phyloP scores from a whole-genome alignment of 345 rosid genomes.

The Firmiana major region DNA sequence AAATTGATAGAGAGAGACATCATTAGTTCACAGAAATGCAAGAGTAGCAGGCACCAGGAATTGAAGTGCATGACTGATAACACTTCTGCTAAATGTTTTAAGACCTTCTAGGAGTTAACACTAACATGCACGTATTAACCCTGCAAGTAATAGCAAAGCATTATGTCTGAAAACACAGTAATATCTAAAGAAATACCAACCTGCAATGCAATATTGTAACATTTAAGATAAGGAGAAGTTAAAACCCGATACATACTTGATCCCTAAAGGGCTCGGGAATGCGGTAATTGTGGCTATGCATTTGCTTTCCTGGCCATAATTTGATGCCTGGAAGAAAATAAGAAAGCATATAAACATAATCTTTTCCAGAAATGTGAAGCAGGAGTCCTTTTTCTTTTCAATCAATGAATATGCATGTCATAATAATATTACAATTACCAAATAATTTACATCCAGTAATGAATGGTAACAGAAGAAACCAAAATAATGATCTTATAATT shows the following conservation, averaged over 20 bases:
- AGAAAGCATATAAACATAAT: not conserved
- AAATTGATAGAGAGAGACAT: not conserved
- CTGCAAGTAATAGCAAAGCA: not conserved
- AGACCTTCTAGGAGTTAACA: not conserved
- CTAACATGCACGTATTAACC: not conserved
- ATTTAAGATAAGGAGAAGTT: slow-evolving; percentile 3
- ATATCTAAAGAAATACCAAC: not conserved
- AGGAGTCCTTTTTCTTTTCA: not conserved
- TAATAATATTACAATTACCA: not conserved
- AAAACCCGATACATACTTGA: slow-evolving; percentile 47
- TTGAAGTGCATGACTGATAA: not conserved
- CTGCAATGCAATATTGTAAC: not conserved
- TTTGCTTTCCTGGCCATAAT: slow-evolving; percentile 87
- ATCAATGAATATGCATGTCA: not conserved
- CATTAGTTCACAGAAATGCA: not conserved
- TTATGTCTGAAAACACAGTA: not conserved
- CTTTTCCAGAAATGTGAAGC: not conserved
- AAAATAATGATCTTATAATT: not conserved
- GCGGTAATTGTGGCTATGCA: slow-evolving; percentile 87
- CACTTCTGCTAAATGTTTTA: not conserved
- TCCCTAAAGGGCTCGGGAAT: slow-evolving; percentile 54
- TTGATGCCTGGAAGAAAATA: slow-evolving; percentile 43
- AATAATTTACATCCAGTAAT: not conserved
- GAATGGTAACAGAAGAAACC: slow-evolving; percentile 2
- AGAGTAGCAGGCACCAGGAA: not conserved